phyloP scores from a whole-genome alignment of 2,329 filamentous ascomycete species.

The Phyllosticta citrichinensis region DNA sequence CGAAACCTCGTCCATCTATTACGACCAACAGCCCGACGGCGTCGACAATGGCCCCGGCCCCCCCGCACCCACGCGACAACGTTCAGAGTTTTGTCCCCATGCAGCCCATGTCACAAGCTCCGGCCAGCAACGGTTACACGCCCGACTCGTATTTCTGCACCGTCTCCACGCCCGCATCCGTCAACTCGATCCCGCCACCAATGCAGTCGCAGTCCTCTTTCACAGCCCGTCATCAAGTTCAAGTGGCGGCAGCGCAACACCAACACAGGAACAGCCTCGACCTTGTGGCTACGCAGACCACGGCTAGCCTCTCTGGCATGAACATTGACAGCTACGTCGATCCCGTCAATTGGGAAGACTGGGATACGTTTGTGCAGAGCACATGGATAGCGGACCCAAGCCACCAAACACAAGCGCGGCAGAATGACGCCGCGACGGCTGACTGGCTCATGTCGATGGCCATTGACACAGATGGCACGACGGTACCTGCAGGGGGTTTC shows the following conservation, averaged over 20 bases:
- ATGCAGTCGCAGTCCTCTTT: background rate
- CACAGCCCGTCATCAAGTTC: background rate
- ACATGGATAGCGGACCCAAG: conserved; percentile 4
- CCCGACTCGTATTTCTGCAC: background rate
- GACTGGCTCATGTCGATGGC: conserved; percentile 6
- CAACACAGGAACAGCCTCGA: background rate
- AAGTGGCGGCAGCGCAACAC: background rate
- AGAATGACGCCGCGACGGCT: conserved; percentile 3
- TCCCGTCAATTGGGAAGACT: conserved; percentile 9
- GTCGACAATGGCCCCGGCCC: background rate
- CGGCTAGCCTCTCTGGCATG: background rate
- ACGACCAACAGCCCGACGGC: background rate
- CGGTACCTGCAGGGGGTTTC: background rate
- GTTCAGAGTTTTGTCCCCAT: background rate
- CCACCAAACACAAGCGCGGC: background rate
- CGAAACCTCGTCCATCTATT: background rate
- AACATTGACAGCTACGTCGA: conserved; percentile 3
- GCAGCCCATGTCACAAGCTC: background rate
- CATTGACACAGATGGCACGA: background rate
- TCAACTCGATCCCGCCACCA: background rate
- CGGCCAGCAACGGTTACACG: background rate
- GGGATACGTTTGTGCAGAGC: conserved; percentile 8
- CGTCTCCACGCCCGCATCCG: background rate
- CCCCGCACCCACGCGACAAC: conserved; percentile 1
- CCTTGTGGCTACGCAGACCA: background rate